phyloP scores from a whole-genome alignment of 75 land plant species.

The Pinus taeda region DNA sequence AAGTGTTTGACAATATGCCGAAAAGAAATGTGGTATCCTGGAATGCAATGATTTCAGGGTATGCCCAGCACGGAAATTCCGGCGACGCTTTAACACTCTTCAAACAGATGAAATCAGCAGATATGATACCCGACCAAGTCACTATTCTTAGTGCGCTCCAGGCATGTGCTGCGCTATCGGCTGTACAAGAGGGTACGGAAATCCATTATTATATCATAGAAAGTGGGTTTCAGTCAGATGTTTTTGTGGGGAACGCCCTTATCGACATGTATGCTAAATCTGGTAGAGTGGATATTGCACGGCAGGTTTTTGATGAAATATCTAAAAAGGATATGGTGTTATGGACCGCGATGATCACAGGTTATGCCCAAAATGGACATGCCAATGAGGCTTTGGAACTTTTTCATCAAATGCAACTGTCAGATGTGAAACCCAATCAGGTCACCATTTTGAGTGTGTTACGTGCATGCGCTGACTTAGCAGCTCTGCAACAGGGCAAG shows the following conservation, averaged over 20 bases:
- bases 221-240: slow-evolving; percentile 14
- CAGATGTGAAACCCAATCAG: slow-evolving; percentile 12
- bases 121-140: slow-evolving; percentile 22
- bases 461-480: slow-evolving; percentile 34
- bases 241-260: slow-evolving; percentile 22
- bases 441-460: slow-evolving; percentile 22
- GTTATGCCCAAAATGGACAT: slow-evolving; percentile 16
- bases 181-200: slow-evolving; percentile 34
- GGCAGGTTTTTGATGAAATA: slow-evolving; percentile 26
- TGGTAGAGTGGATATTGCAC: slow-evolving; percentile 13
- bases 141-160: slow-evolving; percentile 23
- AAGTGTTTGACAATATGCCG: slow-evolving; percentile 25
- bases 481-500: slow-evolving; percentile 30
- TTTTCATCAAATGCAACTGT: slow-evolving; percentile 20
- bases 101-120: slow-evolving; percentile 15
- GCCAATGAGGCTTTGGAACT: slow-evolving; percentile 23
- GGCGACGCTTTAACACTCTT: slow-evolving; percentile 20
- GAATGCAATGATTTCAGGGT: slow-evolving; percentile 30
- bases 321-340: slow-evolving; percentile 15
- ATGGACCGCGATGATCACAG: slow-evolving; percentile 38
- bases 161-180: slow-evolving; percentile 25
- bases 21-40: slow-evolving; percentile 19
- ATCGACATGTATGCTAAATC: slow-evolving; percentile 46
- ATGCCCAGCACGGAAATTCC: slow-evolving; percentile 12
- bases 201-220: slow-evolving; percentile 31